phyloP scores from a whole-genome alignment of 371 early-diverging fungal genomes.

The Synchytrium microbalum region DNA sequence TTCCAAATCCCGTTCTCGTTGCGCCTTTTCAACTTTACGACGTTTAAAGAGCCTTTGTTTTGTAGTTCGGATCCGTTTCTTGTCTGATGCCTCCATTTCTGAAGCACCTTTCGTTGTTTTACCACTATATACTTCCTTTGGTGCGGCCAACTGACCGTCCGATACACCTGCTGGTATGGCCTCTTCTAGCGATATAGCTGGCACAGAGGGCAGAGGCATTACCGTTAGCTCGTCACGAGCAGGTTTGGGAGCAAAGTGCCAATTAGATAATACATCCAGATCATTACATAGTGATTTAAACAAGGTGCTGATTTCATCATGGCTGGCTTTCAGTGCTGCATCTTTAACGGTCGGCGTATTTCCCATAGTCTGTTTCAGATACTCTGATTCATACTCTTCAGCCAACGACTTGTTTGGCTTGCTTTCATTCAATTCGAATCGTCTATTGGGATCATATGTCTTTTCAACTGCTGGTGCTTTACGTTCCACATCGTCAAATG shows the following conservation, averaged over 20 bases:
- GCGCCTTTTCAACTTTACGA: constrained; percentile 45
- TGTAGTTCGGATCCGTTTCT: constrained; percentile 54
- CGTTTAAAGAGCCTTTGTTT: constrained; percentile 54
- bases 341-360: constrained; percentile 60
- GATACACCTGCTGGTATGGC: constrained; percentile 82
- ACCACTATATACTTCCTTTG: constrained; percentile 83
- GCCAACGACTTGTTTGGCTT: constrained; percentile 79
- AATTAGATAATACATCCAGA: constrained; percentile 87
- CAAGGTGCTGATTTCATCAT: constrained; percentile 68
- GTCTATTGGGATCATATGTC: constrained; percentile 68
- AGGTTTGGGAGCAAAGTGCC: constrained; percentile 75
- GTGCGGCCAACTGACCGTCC: constrained; percentile 74
- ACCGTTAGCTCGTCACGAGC: constrained; percentile 56
- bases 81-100: constrained; percentile 67
- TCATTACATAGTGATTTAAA: constrained; percentile 66
- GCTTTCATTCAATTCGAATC: constrained; percentile 71
- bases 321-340: constrained; percentile 59
- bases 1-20: constrained; percentile 41
- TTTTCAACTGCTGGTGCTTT: constrained; percentile 62
- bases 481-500: constrained; percentile 88
- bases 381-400: constrained; percentile 88
- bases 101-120: constrained; percentile 40
- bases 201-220: constrained; percentile 52
- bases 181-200: constrained; percentile 92
- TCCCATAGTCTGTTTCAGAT: constrained; percentile 47